These are phyloP conservation scores for Clarkia xantiana DNA, from an alignment of 345 rosid genomes.

Conservation along the genomic window DNA sequence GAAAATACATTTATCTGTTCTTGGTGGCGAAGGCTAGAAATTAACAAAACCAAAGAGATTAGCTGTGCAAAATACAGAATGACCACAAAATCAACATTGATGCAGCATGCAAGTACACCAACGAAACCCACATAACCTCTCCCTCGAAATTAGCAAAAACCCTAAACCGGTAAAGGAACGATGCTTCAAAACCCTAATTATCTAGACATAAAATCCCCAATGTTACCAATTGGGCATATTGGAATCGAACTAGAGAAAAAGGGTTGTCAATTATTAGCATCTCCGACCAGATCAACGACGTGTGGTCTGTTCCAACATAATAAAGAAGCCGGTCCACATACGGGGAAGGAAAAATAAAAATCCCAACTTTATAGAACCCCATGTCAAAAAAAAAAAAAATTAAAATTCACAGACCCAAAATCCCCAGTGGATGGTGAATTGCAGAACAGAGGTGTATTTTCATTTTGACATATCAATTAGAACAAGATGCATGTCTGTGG, in stretches of 20 bases:
- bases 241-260: conserved; percentile 1
- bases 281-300: conserved; percentile 6
- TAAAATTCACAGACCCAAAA: conserved; percentile 3
- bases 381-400: conserved; percentile 1
- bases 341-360: conserved; percentile 4
- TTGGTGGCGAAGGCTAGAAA: no score
- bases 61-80: no score
- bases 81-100: neutral
- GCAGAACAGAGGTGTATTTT: neutral
- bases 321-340: conserved; percentile 8
- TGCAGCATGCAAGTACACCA: neutral
- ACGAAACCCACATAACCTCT: no score
- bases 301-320: conserved; percentile 3
- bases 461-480: conserved; percentile 1
- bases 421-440: conserved; percentile 4
- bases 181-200: conserved; percentile 1
- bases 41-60: no score
- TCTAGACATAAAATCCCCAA: neutral
- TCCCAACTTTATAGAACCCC: conserved; percentile 7
- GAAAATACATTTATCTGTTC: no score
- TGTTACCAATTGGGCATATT: neutral
- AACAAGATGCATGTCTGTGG: conserved; percentile 2
- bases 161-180: neutral
- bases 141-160: neutral
- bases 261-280: conserved; percentile 5